These are phyloP conservation scores for Zancudomyces culisetae DNA, from an alignment of 371 early-diverging fungal genomes.

Conservation along the genomic window DNA sequence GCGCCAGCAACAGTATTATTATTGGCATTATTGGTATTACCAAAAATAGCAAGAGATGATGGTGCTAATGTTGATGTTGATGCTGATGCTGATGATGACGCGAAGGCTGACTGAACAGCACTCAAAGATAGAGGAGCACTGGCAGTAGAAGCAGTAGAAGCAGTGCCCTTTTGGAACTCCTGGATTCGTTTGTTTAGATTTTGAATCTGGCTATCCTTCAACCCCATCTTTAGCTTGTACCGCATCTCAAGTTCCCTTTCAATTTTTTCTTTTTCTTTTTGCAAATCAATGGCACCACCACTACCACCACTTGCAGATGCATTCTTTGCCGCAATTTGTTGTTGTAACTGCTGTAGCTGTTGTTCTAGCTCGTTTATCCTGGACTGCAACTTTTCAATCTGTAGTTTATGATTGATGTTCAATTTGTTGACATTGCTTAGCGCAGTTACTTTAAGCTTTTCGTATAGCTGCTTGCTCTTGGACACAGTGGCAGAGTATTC, in stretches of 20 bases:
- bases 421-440: neutral
- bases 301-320: neutral
- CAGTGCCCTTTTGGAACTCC: no score
- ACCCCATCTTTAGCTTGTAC: neutral
- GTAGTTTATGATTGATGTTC: neutral
- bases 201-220: neutral
- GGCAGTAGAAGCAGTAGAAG: no score
- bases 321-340: neutral
- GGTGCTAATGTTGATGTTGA: no score
- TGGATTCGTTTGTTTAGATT: neutral
- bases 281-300: neutral
- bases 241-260: constrained; percentile 2
- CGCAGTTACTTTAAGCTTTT: constrained; percentile 2
- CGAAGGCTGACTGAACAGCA: no score
- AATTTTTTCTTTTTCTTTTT: neutral
- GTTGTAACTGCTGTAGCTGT: neutral
- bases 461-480: neutral
- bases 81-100: no score
- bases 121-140: no score
- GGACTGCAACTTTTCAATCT: no score
- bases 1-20: no score
- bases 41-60: no score
- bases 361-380: neutral
- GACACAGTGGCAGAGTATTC: neutral
- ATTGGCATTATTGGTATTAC: no score